Evolutionary conservation across 768 basidiomycete genomes (phyloP).

Genomic region (Collybia sordida): DNA sequence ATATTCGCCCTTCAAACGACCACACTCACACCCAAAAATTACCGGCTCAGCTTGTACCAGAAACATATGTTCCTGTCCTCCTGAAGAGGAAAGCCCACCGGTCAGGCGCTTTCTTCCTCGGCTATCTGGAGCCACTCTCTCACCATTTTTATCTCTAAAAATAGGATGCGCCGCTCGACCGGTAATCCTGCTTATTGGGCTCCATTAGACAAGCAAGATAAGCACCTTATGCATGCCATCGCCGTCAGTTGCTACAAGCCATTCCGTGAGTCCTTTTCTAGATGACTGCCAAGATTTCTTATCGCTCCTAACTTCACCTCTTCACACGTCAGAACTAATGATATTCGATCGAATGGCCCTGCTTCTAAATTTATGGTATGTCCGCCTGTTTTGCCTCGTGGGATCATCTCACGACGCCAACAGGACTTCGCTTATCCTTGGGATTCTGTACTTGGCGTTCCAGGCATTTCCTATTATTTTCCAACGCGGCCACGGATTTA

Average conservation of each 20-base stretch:
- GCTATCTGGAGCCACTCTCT: neutral
- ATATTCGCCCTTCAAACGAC: neutral
- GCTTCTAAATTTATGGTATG: constrained; percentile 67
- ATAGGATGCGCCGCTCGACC: constrained; percentile 54
- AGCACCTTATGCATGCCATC: constrained; percentile 46
- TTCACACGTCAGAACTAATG: constrained; percentile 49
- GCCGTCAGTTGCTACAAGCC: constrained; percentile 64
- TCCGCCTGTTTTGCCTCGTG: constrained; percentile 3
- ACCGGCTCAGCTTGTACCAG: constrained; percentile 57
- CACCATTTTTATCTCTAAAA: neutral
- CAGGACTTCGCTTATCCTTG: constrained; percentile 61
- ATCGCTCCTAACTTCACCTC: neutral
- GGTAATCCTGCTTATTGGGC: constrained; percentile 56
- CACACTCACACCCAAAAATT: neutral
- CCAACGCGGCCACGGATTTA: constrained; percentile 44
- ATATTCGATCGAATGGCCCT: constrained; percentile 75
- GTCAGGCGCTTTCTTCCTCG: constrained; percentile 26
- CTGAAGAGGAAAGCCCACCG: constrained; percentile 56
- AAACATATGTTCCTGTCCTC: constrained; percentile 68
- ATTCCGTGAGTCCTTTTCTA: constrained; percentile 52
- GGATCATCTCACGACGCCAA: constrained; percentile 7
- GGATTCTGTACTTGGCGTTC: constrained; percentile 64
- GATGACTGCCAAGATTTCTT: neutral
- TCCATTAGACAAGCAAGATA: constrained; percentile 53
- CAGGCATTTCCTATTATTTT: constrained; percentile 61